Evolutionary conservation across 1,284 basidiomycete genomes (phyloP).

Genomic region (Irpex rosettiformis): DNA sequence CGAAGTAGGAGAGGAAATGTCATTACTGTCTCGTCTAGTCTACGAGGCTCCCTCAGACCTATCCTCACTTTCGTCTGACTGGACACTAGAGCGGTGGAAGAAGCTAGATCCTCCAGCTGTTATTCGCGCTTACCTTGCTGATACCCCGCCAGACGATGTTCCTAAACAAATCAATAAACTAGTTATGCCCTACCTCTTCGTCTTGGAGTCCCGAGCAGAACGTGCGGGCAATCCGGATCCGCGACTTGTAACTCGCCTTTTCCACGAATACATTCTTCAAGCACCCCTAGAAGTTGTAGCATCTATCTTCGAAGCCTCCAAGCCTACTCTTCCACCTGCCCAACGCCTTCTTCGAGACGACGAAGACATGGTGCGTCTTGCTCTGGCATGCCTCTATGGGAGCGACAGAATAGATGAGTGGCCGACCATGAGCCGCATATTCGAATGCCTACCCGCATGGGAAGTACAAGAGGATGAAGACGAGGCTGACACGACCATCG

Average conservation of each 20-base stretch:
- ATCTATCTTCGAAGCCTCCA: conserved; percentile 84
- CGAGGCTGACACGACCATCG: conserved; percentile 72
- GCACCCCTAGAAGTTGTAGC: conserved; percentile 66
- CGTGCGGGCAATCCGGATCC: conserved; percentile 71
- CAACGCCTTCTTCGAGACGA: conserved; percentile 80
- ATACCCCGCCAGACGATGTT: conserved; percentile 66
- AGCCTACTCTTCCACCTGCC: conserved; percentile 71
- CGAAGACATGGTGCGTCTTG: conserved; percentile 79
- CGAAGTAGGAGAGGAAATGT: conserved; percentile 85
- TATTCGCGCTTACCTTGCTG: conserved; percentile 70
- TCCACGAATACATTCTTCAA: conserved; percentile 75
- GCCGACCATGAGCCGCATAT: conserved; percentile 84
- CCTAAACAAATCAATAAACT: conserved; percentile 70
- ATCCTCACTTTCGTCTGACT: conserved; percentile 45
- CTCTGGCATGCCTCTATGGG: conserved; percentile 88
- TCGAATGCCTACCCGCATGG: conserved; percentile 94
- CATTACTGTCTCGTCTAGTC: conserved; percentile 77
- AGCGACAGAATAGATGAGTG: conserved; percentile 69
- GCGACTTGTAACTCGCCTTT: conserved; percentile 53
- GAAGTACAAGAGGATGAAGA: conserved; percentile 56
- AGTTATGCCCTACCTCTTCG: conserved; percentile 88
- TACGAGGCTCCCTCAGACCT: conserved; percentile 66
- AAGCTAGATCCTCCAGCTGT: conserved; percentile 61
- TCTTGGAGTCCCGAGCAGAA: conserved; percentile 83
- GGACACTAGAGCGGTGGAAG: conserved; percentile 75